phyloP scores from a whole-genome alignment of 495 filamentous ascomycete species.

The Entonaema liquescens region DNA sequence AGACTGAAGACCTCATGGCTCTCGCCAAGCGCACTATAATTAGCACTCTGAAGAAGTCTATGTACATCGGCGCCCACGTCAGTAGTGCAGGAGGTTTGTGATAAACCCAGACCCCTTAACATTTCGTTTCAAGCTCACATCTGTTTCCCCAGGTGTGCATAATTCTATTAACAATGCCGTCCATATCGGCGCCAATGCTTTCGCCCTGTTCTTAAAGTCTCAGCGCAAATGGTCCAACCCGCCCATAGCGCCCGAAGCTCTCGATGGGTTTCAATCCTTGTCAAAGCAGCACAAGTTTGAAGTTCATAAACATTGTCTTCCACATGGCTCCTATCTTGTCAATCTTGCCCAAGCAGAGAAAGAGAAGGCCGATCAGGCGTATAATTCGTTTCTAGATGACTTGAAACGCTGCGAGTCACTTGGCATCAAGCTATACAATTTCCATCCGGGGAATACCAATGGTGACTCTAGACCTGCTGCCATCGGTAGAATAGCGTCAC shows the following conservation, averaged over 20 bases:
- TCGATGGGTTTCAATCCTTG: constrained; percentile 69
- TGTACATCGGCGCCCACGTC: constrained; percentile 93
- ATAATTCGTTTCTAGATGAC: constrained; percentile 87
- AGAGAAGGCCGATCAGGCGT: constrained; percentile 85
- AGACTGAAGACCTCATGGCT: constrained; percentile 65
- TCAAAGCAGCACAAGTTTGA: constrained; percentile 79
- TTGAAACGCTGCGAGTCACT: constrained; percentile 87
- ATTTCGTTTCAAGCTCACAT: constrained; percentile 10
- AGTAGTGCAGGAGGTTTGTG: constrained; percentile 81
- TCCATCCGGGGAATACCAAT: constrained; percentile 88
- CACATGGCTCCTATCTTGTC: constrained; percentile 95
- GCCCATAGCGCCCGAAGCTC: constrained; percentile 71
- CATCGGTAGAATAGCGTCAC: constrained; percentile 76
- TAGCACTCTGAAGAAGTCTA: constrained; percentile 65
- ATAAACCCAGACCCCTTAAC: neutral
- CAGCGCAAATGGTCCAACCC: constrained; percentile 96
- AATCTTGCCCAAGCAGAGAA: constrained; percentile 88
- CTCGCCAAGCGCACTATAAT: constrained; percentile 72
- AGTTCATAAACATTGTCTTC: constrained; percentile 73
- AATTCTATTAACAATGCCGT: constrained; percentile 83
- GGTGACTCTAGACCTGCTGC: constrained; percentile 71
- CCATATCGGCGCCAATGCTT: constrained; percentile 88
- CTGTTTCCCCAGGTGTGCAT: constrained; percentile 71
- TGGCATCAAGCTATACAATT: constrained; percentile 92
- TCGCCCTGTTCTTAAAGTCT: constrained; percentile 93